Evolutionary conservation across 495 filamentous ascomycete species (phyloP), one percentile per base, ranked within the genome.

Genomic region (Peziza echinospora): DNA sequence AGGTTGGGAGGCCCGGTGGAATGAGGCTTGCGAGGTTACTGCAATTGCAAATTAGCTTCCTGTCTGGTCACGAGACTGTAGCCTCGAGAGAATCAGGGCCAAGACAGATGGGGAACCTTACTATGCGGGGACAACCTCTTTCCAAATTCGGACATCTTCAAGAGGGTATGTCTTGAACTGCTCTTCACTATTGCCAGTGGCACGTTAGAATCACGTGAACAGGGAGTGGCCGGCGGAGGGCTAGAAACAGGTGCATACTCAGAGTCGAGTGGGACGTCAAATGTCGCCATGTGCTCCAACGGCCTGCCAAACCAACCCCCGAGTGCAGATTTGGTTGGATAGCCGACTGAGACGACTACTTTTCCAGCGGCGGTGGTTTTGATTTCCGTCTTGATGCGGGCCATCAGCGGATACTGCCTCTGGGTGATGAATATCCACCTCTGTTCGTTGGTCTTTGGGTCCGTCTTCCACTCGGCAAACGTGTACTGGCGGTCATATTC

Each of bases 391-490:
- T 70, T 65, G 24, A 96, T 67, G 39, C 73, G 76, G 5, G 85
- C 78, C 23, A 96, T 66, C 21, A 66, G 63, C 1, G 82, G 70
- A 57, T 80, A 81, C 30, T 78, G 70, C 24, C 83, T 64, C 55
- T 89, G 80, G 4, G 87, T 93, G 53, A 85, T 69, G 53, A 83
- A 84, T 11, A 70, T 69, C 84, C 85, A 96, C 24, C 67, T 63
- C 51, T 71, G 67, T 26, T 64, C 58, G 21, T 44, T 39, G 1
- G 55, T 46, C 25, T 47, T 26, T 7, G 44, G 40, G 40, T 41
- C 23, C 24, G 11, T 11, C 5, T 46, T 53, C 45, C 43, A 43
- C 34, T 58, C 54, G 22, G 55, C 54, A 40, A 58, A 58, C 47
- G 56, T 79, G 67, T 84, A 93, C 52, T 82, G 74, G 1, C 87